Evolutionary conservation across 1,284 basidiomycete species (phyloP).

Genomic region (Tilletia setariae): DNA sequence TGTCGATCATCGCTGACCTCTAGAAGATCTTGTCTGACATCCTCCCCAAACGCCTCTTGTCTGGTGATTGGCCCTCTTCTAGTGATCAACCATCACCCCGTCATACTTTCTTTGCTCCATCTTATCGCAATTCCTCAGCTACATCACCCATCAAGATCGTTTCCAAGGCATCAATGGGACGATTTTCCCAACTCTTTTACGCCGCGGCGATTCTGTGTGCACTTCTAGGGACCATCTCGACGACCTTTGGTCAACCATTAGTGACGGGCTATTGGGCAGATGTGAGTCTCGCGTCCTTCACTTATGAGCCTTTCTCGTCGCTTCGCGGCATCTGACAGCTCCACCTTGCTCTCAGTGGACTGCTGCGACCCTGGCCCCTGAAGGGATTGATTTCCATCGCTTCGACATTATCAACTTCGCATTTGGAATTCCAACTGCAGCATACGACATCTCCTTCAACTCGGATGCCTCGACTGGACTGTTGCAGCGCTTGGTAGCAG

Average conservation of each 20-base stretch:
- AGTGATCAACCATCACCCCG: too few species aligned
- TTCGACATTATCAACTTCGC: slow-evolving; percentile 46
- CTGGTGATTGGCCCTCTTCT: too few species aligned
- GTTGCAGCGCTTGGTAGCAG: slow-evolving; percentile 31
- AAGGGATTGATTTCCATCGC: slow-evolving; percentile 34
- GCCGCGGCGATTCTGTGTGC: not conserved
- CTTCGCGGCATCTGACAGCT: not conserved
- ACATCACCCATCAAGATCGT: too few species aligned
- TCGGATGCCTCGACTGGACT: slow-evolving; percentile 19
- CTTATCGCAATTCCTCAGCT: too few species aligned
- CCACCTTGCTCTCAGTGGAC: slow-evolving; percentile 26
- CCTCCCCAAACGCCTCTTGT: too few species aligned
- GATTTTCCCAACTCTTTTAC: not conserved
- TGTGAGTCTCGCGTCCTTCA: slow-evolving; percentile 10
- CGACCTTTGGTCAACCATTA: not conserved
- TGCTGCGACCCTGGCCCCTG: slow-evolving; percentile 25
- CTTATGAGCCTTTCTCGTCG: not conserved
- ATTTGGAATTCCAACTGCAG: slow-evolving; percentile 37
- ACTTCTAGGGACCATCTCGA: not conserved
- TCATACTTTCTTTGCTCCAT: too few species aligned
- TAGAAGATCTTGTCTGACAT: too few species aligned
- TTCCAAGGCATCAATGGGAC: too few species aligned
- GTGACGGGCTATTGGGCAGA: slow-evolving; percentile 16
- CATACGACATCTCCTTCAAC: slow-evolving; percentile 27
- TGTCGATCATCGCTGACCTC: too few species aligned